A percentile compares a stretch with the other conserved stretches of the same genome.
Evolutionary conservation across 768 basidiomycete species (phyloP).

Genomic region (Leccinum sublutescens): DNA sequence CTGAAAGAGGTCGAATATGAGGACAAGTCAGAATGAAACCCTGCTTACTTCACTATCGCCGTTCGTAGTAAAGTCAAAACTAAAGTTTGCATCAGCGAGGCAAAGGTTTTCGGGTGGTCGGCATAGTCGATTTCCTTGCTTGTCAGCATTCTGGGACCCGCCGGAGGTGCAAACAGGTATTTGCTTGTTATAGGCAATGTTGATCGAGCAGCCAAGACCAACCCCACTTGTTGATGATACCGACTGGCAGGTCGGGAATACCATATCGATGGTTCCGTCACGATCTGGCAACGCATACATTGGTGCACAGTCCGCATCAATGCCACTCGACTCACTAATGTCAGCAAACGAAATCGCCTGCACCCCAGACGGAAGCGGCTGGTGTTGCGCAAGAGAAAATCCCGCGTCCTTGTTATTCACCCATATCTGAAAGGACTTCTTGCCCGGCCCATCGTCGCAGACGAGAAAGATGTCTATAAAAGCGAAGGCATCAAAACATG

Average conservation of each 20-base stretch:
- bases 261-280: slow-evolving; percentile 94
- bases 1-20: slow-evolving; percentile 33
- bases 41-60: slow-evolving; percentile 49
- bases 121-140: slow-evolving; percentile 57
- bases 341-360: slow-evolving; percentile 89
- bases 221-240: slow-evolving; percentile 69
- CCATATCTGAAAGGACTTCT: slow-evolving; percentile 86
- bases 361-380: slow-evolving; percentile 68
- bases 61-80: slow-evolving; percentile 61
- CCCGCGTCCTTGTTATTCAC: slow-evolving; percentile 77
- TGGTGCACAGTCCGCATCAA: not conserved
- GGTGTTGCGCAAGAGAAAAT: slow-evolving; percentile 66
- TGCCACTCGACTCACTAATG: slow-evolving; percentile 55
- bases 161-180: slow-evolving; percentile 71
- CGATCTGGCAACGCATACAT: slow-evolving; percentile 54
- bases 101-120: slow-evolving; percentile 81
- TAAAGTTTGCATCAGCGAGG: slow-evolving; percentile 74
- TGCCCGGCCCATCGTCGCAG: slow-evolving; percentile 64
- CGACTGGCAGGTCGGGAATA: slow-evolving; percentile 80
- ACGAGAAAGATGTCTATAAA: slow-evolving; percentile 81
- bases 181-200: slow-evolving; percentile 93
- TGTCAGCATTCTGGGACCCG: slow-evolving; percentile 44
- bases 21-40: not conserved
- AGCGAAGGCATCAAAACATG: slow-evolving; percentile 3
- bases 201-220: slow-evolving; percentile 76